These are phyloP conservation scores for Coleophoma eucalyptorum DNA, from an alignment of 2,329 filamentous ascomycete species.

Conservation along the genomic window DNA sequence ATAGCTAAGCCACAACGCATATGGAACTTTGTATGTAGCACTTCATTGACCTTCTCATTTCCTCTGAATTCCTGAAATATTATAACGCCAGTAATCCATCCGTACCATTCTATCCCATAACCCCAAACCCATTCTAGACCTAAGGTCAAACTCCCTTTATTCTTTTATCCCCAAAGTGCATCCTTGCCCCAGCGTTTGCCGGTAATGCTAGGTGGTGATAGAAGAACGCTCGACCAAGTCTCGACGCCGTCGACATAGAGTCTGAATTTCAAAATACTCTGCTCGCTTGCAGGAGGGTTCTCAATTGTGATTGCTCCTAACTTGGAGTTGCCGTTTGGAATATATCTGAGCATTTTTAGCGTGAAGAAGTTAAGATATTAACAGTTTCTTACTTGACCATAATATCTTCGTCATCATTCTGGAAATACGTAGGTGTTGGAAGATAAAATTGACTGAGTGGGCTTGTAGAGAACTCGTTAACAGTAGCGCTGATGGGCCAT, in stretches of 20 bases:
- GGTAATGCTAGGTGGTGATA: constrained; percentile 37
- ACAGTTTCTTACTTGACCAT: constrained; percentile 66
- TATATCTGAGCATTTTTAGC: constrained; percentile 50
- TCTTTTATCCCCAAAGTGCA: constrained; percentile 23
- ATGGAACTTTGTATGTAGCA: too few relatives aligned
- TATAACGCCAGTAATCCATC: too few relatives aligned
- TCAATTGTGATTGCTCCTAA: constrained; percentile 82
- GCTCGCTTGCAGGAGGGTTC: constrained; percentile 56
- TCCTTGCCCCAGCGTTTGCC: constrained; percentile 22
- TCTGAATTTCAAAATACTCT: constrained; percentile 74
- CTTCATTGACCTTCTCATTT: too few relatives aligned
- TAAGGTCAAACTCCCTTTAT: too few relatives aligned
- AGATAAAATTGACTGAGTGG: constrained; percentile 94
- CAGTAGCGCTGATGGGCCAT: constrained; percentile 61
- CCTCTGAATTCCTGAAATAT: too few relatives aligned
- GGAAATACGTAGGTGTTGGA: constrained; percentile 77
- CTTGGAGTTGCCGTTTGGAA: constrained; percentile 83
- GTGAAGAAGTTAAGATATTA: not conserved
- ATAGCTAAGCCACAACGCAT: too few relatives aligned
- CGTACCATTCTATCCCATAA: too few relatives aligned
- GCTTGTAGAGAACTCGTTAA: constrained; percentile 89
- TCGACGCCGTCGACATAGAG: constrained; percentile 80
- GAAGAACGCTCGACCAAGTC: constrained; percentile 63
- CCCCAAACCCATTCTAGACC: too few relatives aligned
- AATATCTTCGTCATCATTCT: constrained; percentile 78